Evolutionary conservation across 306 rosid genomes (phyloP).

Genomic region (Amphicarpaea edgeworthii): DNA sequence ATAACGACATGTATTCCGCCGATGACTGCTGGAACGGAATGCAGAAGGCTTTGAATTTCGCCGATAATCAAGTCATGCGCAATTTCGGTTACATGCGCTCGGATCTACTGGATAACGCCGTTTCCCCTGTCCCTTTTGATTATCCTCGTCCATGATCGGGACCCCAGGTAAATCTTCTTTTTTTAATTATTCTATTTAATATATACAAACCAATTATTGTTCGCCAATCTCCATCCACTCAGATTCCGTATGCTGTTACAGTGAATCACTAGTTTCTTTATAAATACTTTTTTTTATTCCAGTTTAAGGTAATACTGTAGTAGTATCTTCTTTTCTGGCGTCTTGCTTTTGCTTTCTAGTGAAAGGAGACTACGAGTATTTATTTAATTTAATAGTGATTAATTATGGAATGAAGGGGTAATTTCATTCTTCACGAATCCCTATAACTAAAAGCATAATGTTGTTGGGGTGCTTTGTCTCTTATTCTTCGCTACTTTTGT

Average conservation of each 20-base stretch:
- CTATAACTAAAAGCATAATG: slow-evolving; percentile 38
- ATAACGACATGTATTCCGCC: slow-evolving; percentile 65
- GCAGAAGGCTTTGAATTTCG: slow-evolving; percentile 72
- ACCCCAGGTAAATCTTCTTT: slow-evolving; percentile 35
- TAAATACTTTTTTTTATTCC: background rate
- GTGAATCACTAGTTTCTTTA: background rate
- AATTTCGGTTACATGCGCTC: slow-evolving; percentile 65
- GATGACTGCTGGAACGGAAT: slow-evolving; percentile 80
- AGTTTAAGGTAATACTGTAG: background rate
- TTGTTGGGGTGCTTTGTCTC: slow-evolving; percentile 42
- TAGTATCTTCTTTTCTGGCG: slow-evolving; percentile 8
- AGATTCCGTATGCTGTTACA: slow-evolving; percentile 45
- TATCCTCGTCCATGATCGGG: slow-evolving; percentile 43
- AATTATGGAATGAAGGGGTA: background rate
- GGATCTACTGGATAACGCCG: slow-evolving; percentile 45
- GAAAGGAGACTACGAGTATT: no score
- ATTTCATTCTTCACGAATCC: slow-evolving; percentile 43
- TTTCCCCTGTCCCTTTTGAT: slow-evolving; percentile 67
- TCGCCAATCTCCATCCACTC: slow-evolving; percentile 9
- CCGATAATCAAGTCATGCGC: slow-evolving; percentile 86
- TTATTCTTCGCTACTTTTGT: slow-evolving; percentile 10
- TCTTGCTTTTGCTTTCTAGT: slow-evolving; percentile 13
- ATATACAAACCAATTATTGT: no score
- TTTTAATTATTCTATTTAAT: background rate
- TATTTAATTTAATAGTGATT: no score